A percentile compares a stretch with the other conserved stretches of the same genome.
Evolutionary conservation across 2,329 filamentous ascomycete species (phyloP).

Genomic region (Pezicula radicicola): DNA sequence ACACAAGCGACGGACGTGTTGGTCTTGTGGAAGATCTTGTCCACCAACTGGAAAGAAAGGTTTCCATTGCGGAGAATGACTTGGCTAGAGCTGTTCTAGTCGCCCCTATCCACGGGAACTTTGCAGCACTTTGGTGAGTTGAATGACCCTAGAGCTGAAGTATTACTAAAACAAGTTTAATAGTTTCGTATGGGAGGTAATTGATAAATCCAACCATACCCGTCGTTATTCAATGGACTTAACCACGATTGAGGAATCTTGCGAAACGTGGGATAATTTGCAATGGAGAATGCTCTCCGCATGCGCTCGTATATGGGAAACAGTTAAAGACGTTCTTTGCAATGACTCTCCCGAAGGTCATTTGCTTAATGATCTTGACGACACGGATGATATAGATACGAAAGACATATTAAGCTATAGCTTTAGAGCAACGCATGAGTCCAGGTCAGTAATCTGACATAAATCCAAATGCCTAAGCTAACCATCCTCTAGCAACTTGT

Average conservation of each 20-base stretch:
- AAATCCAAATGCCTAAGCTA: constrained; percentile 1
- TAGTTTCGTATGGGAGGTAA: constrained; percentile 24
- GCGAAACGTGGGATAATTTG: constrained; percentile 13
- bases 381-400: constrained; percentile 68
- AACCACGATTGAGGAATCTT: constrained; percentile 2
- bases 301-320: constrained; percentile 71
- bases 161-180: constrained; percentile 1
- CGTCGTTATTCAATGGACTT: constrained; percentile 3
- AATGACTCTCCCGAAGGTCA: constrained; percentile 94
- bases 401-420: constrained; percentile 94
- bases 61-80: constrained; percentile 59
- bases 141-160: background rate
- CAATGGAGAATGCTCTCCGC: constrained; percentile 55
- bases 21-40: constrained; percentile 57
- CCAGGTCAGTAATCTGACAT: constrained; percentile 55
- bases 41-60: constrained; percentile 59
- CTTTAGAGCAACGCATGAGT: constrained; percentile 92
- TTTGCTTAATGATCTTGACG: constrained; percentile 72
- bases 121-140: constrained; percentile 62
- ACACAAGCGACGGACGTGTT: constrained; percentile 37
- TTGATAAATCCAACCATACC: constrained; percentile 8
- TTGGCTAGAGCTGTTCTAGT: constrained; percentile 64
- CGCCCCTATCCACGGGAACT: constrained; percentile 66
- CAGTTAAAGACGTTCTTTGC: constrained; percentile 76
- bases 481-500: constrained; percentile 57